Conservation (phyloP, 352 stramenopile species). For the Phytophthora cactorum region DNA sequence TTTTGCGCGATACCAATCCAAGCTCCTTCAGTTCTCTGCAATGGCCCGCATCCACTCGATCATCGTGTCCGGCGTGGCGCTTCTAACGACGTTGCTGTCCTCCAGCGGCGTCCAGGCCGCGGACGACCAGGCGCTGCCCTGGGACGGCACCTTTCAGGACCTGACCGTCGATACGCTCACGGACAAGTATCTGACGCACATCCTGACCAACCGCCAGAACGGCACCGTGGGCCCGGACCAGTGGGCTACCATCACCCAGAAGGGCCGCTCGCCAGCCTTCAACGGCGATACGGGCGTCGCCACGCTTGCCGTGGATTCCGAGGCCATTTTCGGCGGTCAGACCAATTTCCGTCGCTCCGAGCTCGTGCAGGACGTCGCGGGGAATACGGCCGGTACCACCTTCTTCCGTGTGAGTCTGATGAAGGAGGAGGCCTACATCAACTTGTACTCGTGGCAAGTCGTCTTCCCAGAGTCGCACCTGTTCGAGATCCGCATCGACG, state of each 20-base stretch:
- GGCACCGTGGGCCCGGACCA: slow-evolving; percentile 44
- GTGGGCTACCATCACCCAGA: slow-evolving; percentile 53
- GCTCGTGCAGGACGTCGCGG: slow-evolving; percentile 61
- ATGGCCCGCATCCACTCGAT: slow-evolving; percentile 36
- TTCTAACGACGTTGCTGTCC: slow-evolving; percentile 32
- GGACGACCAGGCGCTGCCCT: slow-evolving; percentile 54
- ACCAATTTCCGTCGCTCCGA: slow-evolving; percentile 73
- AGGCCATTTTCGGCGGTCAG: slow-evolving; percentile 63
- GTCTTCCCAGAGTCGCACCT: slow-evolving; percentile 69
- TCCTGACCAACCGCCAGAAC: slow-evolving; percentile 66
- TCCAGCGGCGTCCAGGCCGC: slow-evolving; percentile 18
- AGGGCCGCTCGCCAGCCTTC: slow-evolving; percentile 56
- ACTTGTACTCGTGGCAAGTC: slow-evolving; percentile 60
- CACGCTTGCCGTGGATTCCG: slow-evolving; percentile 58
- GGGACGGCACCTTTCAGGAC: slow-evolving; percentile 59
- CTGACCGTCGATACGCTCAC: slow-evolving; percentile 60
- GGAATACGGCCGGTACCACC: slow-evolving; percentile 45
- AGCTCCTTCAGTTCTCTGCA: background rate
- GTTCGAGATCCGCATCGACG: slow-evolving; percentile 69
- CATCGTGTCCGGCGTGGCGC: slow-evolving; percentile 19
- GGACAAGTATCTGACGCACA: slow-evolving; percentile 69
- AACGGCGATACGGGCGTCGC: slow-evolving; percentile 72
- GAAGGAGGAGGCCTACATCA: slow-evolving; percentile 51
- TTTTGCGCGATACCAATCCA: slow-evolving; percentile 17
- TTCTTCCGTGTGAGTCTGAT: slow-evolving; percentile 71